phyloP scores from a whole-genome alignment of 2,329 filamentous ascomycete genomes.

The Reticulascus tulasneorum region DNA sequence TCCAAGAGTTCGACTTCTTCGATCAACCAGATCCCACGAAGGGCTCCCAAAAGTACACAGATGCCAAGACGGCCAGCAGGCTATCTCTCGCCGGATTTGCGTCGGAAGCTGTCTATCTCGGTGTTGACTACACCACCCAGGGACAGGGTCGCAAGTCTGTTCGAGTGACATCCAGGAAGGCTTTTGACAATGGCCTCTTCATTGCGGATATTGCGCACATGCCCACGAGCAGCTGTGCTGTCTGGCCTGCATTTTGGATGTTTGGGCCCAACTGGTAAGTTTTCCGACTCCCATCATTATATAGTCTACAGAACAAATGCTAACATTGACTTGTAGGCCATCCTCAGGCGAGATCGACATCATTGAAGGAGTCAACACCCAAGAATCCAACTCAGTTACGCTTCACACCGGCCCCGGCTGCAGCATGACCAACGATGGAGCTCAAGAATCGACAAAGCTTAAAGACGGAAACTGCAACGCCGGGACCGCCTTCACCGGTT shows the following conservation, averaged over 20 bases:
- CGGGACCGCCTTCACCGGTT: constrained; percentile 52
- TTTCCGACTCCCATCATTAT: background rate
- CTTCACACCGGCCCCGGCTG: constrained; percentile 65
- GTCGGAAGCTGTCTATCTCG: constrained; percentile 59
- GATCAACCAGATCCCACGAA: constrained; percentile 62
- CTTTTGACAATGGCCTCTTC: constrained; percentile 67
- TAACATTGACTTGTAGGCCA: constrained; percentile 34
- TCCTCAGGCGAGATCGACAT: constrained; percentile 72
- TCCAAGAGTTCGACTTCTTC: constrained; percentile 54
- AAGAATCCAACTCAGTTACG: constrained; percentile 57
- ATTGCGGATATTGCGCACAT: constrained; percentile 72
- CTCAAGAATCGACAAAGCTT: constrained; percentile 40
- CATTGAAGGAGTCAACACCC: constrained; percentile 70
- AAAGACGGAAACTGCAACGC: constrained; percentile 54
- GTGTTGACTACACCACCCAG: constrained; percentile 61
- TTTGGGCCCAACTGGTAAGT: constrained; percentile 61
- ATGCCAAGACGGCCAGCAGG: constrained; percentile 52
- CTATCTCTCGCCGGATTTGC: constrained; percentile 54
- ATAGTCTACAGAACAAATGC: background rate
- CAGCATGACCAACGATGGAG: constrained; percentile 46
- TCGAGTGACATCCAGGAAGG: constrained; percentile 62
- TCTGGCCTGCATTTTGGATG: constrained; percentile 72
- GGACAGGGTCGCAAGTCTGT: constrained; percentile 63
- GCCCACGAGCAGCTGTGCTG: constrained; percentile 67
- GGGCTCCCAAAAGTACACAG: constrained; percentile 70